Percentiles rank a stretch among this genome's conserved stretches.
Evolutionary conservation across 1,284 basidiomycete species (phyloP).

Genomic region (Fomes fomentarius): DNA sequence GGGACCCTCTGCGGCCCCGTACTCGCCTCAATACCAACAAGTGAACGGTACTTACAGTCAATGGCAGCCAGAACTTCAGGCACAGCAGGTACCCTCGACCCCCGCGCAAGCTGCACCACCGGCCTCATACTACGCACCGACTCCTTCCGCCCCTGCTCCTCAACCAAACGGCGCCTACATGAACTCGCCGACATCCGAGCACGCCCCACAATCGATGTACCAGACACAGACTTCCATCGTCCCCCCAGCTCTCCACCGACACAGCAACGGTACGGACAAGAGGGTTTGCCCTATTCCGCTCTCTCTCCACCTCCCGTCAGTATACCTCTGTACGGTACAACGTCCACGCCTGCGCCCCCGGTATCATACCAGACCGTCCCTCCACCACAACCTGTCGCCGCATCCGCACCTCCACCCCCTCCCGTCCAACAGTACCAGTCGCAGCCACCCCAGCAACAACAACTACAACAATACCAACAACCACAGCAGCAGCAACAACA

Average conservation of each 20-base stretch:
- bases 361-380: conserved; percentile 22
- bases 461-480: conserved; percentile 15
- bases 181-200: conserved; percentile 17
- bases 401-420: conserved; percentile 16
- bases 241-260: conserved; percentile 11
- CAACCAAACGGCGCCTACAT: conserved; percentile 18
- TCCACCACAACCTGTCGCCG: conserved; percentile 14
- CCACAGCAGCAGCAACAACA: conserved; percentile 16
- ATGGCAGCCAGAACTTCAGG: conserved; percentile 29
- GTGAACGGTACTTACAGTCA: conserved; percentile 29
- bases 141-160: conserved; percentile 17
- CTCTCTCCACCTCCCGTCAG: conserved; percentile 29
- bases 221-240: conserved; percentile 16
- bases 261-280: conserved; percentile 14
- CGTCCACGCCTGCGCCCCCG: conserved; percentile 16
- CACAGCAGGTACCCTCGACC: conserved; percentile 23
- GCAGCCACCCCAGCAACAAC: too few relatives aligned
- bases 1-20: conserved; percentile 34
- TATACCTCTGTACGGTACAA: conserved; percentile 31
- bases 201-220: conserved; percentile 22
- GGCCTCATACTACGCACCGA: conserved; percentile 19
- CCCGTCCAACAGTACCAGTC: conserved; percentile 10
- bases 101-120: conserved; percentile 5
- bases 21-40: conserved; percentile 33
- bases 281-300: conserved; percentile 17